Evolutionary conservation across 805 yeast genomes (phyloP).

Genomic region (Saccharomycopsis olivae): DNA sequence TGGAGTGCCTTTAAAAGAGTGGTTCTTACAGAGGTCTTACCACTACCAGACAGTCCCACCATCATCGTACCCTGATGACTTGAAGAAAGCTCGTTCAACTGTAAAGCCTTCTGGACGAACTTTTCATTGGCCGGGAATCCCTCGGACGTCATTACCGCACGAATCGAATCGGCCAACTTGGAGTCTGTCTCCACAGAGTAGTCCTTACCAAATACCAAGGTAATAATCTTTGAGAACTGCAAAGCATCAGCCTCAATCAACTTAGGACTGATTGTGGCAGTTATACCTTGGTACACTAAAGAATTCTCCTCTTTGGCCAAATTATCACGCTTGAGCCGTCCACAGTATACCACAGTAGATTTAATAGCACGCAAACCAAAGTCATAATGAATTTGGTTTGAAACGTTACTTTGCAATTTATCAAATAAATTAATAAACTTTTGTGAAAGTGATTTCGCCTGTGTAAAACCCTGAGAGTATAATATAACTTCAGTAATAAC

Average conservation of each 20-base stretch:
- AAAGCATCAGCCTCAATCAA: conserved; percentile 42
- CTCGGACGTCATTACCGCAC: conserved; percentile 22
- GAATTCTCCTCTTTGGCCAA: conserved; percentile 10
- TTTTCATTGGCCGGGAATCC: conserved; percentile 27
- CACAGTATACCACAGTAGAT: conserved; percentile 50
- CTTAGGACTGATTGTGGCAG: conserved; percentile 60
- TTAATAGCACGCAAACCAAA: conserved; percentile 83
- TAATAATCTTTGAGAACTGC: conserved; percentile 25
- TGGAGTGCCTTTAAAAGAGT: conserved; percentile 37
- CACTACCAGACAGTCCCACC: conserved; percentile 67
- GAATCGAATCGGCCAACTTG: conserved; percentile 23
- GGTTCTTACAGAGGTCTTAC: conserved; percentile 52
- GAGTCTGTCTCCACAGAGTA: conserved; percentile 21
- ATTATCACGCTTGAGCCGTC: conserved; percentile 29
- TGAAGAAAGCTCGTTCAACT: conserved; percentile 48
- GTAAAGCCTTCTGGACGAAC: conserved; percentile 49
- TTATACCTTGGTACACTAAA: conserved; percentile 38
- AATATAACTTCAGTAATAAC: conserved; percentile 65
- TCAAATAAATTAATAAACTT: conserved; percentile 46
- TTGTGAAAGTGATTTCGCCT: conserved; percentile 35
- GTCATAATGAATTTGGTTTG: conserved; percentile 69
- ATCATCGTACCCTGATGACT: conserved; percentile 73
- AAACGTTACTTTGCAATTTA: conserved; percentile 29
- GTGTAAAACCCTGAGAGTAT: conserved; percentile 56
- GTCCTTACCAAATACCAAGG: conserved; percentile 23